Percentiles rank a stretch among this genome's conserved stretches.
phyloP scores from a whole-genome alignment of 768 basidiomycete genomes.

The Boletus rubroflammeus region DNA sequence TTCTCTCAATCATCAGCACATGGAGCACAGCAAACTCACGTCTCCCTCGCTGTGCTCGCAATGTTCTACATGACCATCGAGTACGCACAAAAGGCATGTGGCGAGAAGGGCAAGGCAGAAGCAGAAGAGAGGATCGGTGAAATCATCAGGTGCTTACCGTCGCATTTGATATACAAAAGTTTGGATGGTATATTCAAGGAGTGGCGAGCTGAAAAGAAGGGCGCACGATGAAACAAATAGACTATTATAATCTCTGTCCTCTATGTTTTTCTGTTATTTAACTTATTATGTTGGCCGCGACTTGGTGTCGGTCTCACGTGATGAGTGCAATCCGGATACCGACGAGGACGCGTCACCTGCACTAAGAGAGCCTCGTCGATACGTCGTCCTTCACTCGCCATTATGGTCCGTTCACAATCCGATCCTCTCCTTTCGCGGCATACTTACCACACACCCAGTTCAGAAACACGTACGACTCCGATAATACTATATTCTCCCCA shows the following conservation, averaged over 20 bases:
- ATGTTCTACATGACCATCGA: constrained; percentile 83
- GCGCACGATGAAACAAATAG: constrained; percentile 39
- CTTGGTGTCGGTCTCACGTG: constrained; percentile 20
- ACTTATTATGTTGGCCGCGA: neutral
- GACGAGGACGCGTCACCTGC: constrained; percentile 35
- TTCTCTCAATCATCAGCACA: constrained; percentile 75
- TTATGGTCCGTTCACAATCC: constrained; percentile 29
- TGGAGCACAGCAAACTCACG: constrained; percentile 87
- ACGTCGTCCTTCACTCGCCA: constrained; percentile 15
- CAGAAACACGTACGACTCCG: constrained; percentile 96
- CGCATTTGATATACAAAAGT: constrained; percentile 83
- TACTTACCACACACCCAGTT: constrained; percentile 48
- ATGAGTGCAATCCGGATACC: constrained; percentile 11
- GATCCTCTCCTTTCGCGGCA: neutral
- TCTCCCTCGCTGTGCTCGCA: constrained; percentile 88
- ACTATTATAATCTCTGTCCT: constrained; percentile 1
- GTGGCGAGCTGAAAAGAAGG: constrained; percentile 82
- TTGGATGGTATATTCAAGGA: constrained; percentile 95
- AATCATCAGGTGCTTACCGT: constrained; percentile 86
- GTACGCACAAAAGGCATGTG: constrained; percentile 69
- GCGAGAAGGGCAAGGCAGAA: constrained; percentile 64
- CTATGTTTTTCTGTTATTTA: constrained; percentile 6
- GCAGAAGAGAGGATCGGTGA: constrained; percentile 79
- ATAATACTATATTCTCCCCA: constrained; percentile 96
- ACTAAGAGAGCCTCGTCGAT: constrained; percentile 2